Evolutionary conservation across 805 yeast genomes (phyloP).

Genomic region (Candida xiaguanensis): DNA sequence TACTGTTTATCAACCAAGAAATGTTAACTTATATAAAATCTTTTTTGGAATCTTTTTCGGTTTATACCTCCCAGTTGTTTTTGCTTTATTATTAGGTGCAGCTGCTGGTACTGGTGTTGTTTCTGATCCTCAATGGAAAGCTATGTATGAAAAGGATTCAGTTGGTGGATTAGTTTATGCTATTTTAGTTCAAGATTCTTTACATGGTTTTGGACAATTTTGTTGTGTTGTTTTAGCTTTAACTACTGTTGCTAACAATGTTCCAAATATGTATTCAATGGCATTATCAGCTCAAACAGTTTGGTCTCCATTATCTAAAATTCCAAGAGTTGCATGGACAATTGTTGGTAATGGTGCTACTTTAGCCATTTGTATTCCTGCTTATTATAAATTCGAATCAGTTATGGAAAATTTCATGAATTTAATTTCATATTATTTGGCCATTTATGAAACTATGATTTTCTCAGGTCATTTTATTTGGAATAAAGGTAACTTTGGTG

Average conservation of each 20-base stretch:
- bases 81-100: slow-evolving; percentile 80
- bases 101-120: slow-evolving; percentile 72
- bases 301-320: slow-evolving; percentile 66
- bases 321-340: slow-evolving; percentile 87
- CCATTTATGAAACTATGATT: slow-evolving; percentile 73
- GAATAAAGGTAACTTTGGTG: slow-evolving; percentile 55
- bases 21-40: slow-evolving; percentile 54
- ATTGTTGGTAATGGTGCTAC: slow-evolving; percentile 68
- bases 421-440: slow-evolving; percentile 85
- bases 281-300: slow-evolving; percentile 83
- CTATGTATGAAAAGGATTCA: slow-evolving; percentile 24
- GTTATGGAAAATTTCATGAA: slow-evolving; percentile 89
- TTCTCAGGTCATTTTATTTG: slow-evolving; percentile 82
- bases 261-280: slow-evolving; percentile 91
- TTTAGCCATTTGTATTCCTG: slow-evolving; percentile 87
- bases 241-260: slow-evolving; percentile 86
- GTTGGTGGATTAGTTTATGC: slow-evolving; percentile 77
- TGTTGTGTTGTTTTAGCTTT: slow-evolving; percentile 80
- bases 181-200: slow-evolving; percentile 71
- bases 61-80: slow-evolving; percentile 62
- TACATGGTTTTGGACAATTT: slow-evolving; percentile 88
- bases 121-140: slow-evolving; percentile 30
- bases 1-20: slow-evolving; percentile 78
- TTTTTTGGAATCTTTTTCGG: slow-evolving; percentile 66
- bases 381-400: slow-evolving; percentile 64